phyloP scores from a whole-genome alignment of 352 stramenopile genomes.

The Phytophthora nicotianae region DNA sequence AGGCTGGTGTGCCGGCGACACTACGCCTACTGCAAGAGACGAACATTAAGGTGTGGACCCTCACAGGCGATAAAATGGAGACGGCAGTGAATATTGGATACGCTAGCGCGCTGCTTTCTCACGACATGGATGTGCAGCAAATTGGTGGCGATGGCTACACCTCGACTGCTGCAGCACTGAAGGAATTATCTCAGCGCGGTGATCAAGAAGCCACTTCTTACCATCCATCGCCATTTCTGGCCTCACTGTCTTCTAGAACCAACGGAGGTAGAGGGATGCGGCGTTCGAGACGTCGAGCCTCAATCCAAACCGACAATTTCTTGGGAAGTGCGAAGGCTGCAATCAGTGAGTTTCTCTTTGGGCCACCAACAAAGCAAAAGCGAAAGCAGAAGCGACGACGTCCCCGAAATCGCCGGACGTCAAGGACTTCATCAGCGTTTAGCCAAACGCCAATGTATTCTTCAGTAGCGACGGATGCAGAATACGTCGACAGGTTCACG shows the following conservation, averaged over 20 bases:
- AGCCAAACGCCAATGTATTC: constrained; percentile 31
- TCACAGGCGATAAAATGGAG: constrained; percentile 95
- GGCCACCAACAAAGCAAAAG: constrained; percentile 18
- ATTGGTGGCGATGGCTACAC: constrained; percentile 64
- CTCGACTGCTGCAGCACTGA: constrained; percentile 53
- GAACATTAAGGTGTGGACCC: constrained; percentile 95
- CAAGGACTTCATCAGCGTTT: constrained; percentile 21
- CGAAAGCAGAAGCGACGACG: constrained; percentile 29
- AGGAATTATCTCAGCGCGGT: constrained; percentile 48
- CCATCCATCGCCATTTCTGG: constrained; percentile 17
- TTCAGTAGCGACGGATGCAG: constrained; percentile 34
- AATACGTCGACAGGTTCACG: constrained; percentile 20
- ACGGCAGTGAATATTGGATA: constrained; percentile 97
- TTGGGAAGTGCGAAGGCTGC: constrained; percentile 26
- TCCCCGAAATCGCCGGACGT: constrained; percentile 12
- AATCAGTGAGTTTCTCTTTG: constrained; percentile 25
- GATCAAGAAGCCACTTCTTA: constrained; percentile 10
- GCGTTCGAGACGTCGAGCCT: constrained; percentile 9
- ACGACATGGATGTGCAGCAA: constrained; percentile 80
- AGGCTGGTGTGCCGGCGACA: constrained; percentile 89
- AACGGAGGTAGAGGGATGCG: constrained; percentile 10
- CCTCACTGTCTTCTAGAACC: constrained; percentile 4
- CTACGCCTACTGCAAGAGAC: constrained; percentile 86
- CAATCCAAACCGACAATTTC: constrained; percentile 25
- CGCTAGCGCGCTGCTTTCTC: constrained; percentile 82